phyloP scores from a whole-genome alignment of 805 yeast genomes.

The Saccharomycopsis sp. region DNA sequence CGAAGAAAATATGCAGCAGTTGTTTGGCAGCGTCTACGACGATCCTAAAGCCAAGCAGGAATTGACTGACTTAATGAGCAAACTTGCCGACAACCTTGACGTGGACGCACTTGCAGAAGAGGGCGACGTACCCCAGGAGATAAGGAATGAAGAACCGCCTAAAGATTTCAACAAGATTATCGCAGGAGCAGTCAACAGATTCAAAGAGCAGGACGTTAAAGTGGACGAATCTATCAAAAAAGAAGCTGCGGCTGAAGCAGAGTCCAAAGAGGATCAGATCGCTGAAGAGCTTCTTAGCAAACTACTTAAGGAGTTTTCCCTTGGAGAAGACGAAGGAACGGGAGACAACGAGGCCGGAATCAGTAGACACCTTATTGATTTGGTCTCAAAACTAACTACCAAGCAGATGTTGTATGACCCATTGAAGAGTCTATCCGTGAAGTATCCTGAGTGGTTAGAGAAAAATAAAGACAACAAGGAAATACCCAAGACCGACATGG shows the following conservation, averaged over 20 bases:
- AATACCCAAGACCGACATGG: conserved; percentile 40
- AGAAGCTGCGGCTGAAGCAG: conserved; percentile 37
- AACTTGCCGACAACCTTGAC: conserved; percentile 25
- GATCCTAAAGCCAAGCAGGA: conserved; percentile 15
- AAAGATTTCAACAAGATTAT: conserved; percentile 63
- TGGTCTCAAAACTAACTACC: conserved; percentile 76
- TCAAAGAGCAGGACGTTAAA: conserved; percentile 67
- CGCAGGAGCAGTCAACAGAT: conserved; percentile 69
- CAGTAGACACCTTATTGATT: conserved; percentile 56
- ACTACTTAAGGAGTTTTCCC: conserved; percentile 33
- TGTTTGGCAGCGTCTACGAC: conserved; percentile 14
- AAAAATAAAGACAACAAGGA: conserved; percentile 38
- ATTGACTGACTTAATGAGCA: conserved; percentile 11
- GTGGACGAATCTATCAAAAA: conserved; percentile 54
- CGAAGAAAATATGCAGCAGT: conserved; percentile 25
- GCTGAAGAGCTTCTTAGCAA: conserved; percentile 61
- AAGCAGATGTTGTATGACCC: conserved; percentile 87
- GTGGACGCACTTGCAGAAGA: conserved; percentile 24
- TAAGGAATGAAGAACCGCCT: conserved; percentile 25
- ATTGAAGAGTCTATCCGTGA: conserved; percentile 66
- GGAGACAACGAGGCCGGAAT: conserved; percentile 46
- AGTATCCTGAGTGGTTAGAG: conserved; percentile 65
- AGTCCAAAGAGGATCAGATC: conserved; percentile 24
- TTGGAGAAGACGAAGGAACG: conserved; percentile 25
- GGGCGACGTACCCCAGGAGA: not conserved